Evolutionary conservation across 1,139 yeast species (phyloP).

Genomic region (Candida smagusa): DNA sequence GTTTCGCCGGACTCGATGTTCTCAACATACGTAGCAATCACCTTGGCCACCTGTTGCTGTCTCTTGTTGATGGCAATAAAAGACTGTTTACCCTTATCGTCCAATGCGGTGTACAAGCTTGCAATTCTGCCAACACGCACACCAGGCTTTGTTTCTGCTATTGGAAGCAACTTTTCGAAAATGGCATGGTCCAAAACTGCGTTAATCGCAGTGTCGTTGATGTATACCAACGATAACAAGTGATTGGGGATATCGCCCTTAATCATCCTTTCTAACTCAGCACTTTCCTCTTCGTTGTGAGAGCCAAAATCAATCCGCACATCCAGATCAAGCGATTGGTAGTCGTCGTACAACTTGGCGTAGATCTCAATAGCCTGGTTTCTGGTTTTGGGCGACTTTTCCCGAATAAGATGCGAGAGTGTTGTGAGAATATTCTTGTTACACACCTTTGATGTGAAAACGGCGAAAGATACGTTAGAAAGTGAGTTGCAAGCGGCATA

Average conservation of each 20-base stretch:
- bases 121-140: slow-evolving; percentile 54
- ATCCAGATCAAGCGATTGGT: slow-evolving; percentile 13
- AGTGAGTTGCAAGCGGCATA: slow-evolving; percentile 54
- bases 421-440: slow-evolving; percentile 49
- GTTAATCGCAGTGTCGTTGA: slow-evolving; percentile 68
- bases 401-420: slow-evolving; percentile 63
- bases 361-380: slow-evolving; percentile 54
- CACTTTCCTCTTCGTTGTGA: slow-evolving; percentile 26
- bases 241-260: slow-evolving; percentile 58
- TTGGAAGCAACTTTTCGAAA: slow-evolving; percentile 61
- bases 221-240: slow-evolving; percentile 65
- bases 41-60: slow-evolving; percentile 57
- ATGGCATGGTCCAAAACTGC: slow-evolving; percentile 63
- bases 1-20: slow-evolving; percentile 24
- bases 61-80: slow-evolving; percentile 67
- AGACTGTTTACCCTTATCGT: slow-evolving; percentile 58
- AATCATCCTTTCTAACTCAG: slow-evolving; percentile 35
- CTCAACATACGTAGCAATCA: slow-evolving; percentile 32
- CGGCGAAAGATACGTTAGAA: slow-evolving; percentile 34
- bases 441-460: slow-evolving; percentile 43
- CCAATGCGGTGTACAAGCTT: slow-evolving; percentile 45
- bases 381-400: slow-evolving; percentile 66
- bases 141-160: slow-evolving; percentile 39
- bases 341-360: slow-evolving; percentile 51
- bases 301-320: slow-evolving; percentile 21